Base-by-base conservation (phyloP, 2,329 filamentous ascomycete genomes). In the Bipolaris gigantea region DNA sequence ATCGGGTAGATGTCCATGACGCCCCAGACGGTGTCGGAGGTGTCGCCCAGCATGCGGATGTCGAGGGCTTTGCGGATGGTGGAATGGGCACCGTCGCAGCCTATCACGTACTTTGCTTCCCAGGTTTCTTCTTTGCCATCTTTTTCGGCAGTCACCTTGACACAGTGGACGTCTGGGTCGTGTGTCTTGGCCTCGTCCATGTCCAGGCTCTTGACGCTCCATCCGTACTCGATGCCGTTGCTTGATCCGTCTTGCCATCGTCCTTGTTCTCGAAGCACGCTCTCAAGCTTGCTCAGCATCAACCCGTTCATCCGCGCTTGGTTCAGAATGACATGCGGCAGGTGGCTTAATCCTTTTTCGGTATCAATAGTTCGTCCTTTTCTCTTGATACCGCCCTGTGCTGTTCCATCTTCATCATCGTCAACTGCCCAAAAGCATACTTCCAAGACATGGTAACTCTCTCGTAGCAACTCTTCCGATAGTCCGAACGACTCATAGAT, bases 401-500 rank as follows among this genome's bases (percentile, higher is more conserved):
- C 44, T 2, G 43, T 70, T 1, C 73, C 67, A 1, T 59, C 60
- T 1, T 18, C 49, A 13, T 52, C 56, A 1, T 66, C 63, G n/a
- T 66, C 67, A 53, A 52, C 71, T 6, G 58, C 64, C 78, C 78
- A 80, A 57, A 80, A 80, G 8, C 76, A 76, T 16, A 88, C 83
- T 73, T 88, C 87, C 2, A 87, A 76, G 68, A 89, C 83, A 62
- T 86, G 85, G 64, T 87, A 87, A 2, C 83, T 80, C 62, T 89
- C 86, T 19, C 84, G 82, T 76, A 86, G 83, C 3, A 83, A 78
- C 8, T 82, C 77, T 55, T 89, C 82, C 1, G 78, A 84, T 39
- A 91, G 80, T 1, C 84, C 87, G 57, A 91, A 87, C 6, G 82
- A 85, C 61, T 91, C 86, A 50, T 90, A 83, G n/a, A 90, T 88